Evolutionary conservation across 345 rosid species (phyloP).

Genomic region (Theobroma cacao): DNA sequence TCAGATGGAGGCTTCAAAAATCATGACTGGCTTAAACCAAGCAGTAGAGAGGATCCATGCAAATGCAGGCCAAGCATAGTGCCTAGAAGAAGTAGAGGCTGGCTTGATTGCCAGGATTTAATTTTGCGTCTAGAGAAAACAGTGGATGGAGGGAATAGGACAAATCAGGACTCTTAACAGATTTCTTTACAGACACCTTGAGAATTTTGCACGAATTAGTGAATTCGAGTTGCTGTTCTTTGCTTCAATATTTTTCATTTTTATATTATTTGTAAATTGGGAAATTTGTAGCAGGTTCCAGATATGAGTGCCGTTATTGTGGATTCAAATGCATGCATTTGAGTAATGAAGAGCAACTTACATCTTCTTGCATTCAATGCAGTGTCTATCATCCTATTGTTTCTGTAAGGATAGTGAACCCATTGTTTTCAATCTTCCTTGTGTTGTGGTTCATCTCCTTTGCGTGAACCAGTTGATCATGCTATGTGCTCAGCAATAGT

Average conservation of each 20-base stretch:
- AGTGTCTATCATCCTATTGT: background rate
- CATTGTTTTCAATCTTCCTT: background rate
- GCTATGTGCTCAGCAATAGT: background rate
- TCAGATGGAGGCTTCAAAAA: constrained; percentile 24
- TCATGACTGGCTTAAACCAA: constrained; percentile 31
- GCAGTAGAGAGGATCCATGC: constrained; percentile 35
- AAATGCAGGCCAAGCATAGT: constrained; percentile 29
- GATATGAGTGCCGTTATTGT: background rate
- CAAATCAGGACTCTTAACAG: background rate
- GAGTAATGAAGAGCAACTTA: background rate
- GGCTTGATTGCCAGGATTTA: background rate
- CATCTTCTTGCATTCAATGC: background rate
- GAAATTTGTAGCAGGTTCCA: background rate
- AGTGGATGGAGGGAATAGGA: background rate
- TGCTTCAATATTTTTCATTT: background rate
- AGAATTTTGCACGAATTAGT: background rate
- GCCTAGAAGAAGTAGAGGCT: constrained; percentile 6
- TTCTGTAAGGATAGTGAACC: background rate
- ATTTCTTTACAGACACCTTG: background rate
- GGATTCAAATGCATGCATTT: background rate
- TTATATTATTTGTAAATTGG: background rate
- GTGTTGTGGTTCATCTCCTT: background rate
- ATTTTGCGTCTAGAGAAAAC: background rate
- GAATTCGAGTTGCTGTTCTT: background rate
- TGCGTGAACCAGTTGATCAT: background rate